phyloP scores from a whole-genome alignment of 176 grass and related monocot species.

The Oryza rufipogon region DNA sequence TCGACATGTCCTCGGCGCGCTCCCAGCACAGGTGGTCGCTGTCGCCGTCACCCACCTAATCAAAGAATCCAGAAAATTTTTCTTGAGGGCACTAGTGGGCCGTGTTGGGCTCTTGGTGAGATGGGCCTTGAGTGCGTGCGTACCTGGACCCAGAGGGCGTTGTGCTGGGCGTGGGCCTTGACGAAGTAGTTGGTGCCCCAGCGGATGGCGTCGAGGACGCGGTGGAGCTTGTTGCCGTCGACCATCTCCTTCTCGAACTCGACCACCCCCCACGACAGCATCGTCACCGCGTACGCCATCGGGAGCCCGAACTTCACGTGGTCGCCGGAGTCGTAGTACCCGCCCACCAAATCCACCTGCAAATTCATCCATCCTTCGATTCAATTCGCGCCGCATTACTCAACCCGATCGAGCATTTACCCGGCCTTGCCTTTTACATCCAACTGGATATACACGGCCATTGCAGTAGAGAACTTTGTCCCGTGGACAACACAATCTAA shows the following conservation, averaged over 20 bases:
- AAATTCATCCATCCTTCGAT: not conserved
- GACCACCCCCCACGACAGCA: slow-evolving; percentile 66
- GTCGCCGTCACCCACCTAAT: slow-evolving; percentile 90
- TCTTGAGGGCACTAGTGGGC: not conserved
- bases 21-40: slow-evolving; percentile 96
- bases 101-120: not conserved
- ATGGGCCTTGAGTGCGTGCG: not conserved
- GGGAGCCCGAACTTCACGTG: slow-evolving; percentile 95
- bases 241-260: slow-evolving; percentile 91
- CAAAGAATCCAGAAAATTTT: no score
- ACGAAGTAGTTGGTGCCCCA: slow-evolving; percentile 91
- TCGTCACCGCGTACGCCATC: slow-evolving; percentile 80
- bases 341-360: slow-evolving; percentile 87
- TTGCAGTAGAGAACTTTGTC: no score
- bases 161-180: slow-evolving; percentile 80
- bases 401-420: not conserved
- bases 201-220: slow-evolving; percentile 69
- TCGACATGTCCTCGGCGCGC: slow-evolving; percentile 91
- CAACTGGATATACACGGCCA: no score
- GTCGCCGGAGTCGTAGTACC: slow-evolving; percentile 93
- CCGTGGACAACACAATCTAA: no score
- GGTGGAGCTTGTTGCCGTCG: slow-evolving; percentile 64
- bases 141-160: slow-evolving; percentile 84
- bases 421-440: no score
- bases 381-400: not conserved